Percentiles rank a stretch among this genome's conserved stretches.
These are phyloP conservation scores for Lomentospora prolificans DNA, from an alignment of 2,329 filamentous ascomycete species.

Conservation along the genomic window DNA sequence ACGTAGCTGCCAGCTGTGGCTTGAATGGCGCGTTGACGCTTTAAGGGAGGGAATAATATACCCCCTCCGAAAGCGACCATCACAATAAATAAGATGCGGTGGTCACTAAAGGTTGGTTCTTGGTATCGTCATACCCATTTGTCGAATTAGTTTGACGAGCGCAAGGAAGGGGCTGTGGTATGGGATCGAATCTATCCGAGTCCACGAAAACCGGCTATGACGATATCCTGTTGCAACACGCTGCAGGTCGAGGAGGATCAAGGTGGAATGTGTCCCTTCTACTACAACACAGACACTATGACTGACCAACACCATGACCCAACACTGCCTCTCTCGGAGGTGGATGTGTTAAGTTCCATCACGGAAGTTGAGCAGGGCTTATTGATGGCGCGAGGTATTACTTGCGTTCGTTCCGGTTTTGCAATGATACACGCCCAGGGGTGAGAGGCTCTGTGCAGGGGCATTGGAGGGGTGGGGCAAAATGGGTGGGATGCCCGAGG, in stretches of 20 bases:
- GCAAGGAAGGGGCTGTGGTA: background rate
- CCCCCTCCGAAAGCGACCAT: background rate
- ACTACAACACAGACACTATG: no score
- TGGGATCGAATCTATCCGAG: background rate
- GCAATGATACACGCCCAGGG: background rate
- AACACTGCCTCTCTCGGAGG: no score
- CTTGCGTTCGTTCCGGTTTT: background rate
- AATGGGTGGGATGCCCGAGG: background rate
- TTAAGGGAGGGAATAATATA: background rate
- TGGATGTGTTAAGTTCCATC: no score
- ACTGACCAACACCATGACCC: no score
- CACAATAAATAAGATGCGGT: no score
- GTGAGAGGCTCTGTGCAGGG: background rate
- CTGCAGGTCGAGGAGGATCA: no score
- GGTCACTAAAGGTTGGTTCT: no score
- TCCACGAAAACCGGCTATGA: background rate
- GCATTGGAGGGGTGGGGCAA: background rate
- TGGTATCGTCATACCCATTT: background rate
- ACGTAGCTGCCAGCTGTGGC: background rate
- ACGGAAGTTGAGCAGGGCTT: no score
- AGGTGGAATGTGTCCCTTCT: no score
- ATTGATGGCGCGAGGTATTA: background rate
- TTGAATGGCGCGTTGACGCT: background rate
- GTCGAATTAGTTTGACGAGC: background rate
- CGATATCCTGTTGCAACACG: background rate